Conservation (phyloP, 192 early-diverging fungal genomes). For the Backusella psychrophila region DNA sequence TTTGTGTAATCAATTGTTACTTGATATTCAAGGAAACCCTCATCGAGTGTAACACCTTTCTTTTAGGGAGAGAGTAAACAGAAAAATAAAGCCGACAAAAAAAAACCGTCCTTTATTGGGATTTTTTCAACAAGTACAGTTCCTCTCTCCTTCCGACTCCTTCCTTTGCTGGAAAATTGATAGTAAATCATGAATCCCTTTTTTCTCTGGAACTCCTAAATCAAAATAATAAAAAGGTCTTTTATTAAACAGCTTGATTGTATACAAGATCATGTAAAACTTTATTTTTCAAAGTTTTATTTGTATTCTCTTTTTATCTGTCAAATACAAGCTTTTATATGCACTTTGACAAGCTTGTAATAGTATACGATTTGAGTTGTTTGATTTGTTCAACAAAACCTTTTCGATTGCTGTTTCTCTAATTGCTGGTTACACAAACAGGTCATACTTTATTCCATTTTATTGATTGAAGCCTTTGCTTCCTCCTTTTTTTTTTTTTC, state of each 20-base stretch:
- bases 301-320: not conserved
- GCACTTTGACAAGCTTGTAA: not conserved
- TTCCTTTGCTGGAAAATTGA: not conserved
- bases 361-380: not conserved
- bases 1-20: not conserved
- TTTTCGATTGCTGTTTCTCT: not conserved
- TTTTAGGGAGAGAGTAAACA: not conserved
- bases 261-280: not conserved
- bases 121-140: not conserved
- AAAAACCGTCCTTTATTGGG: not conserved
- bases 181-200: not conserved
- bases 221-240: not conserved
- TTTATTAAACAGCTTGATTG: not conserved
- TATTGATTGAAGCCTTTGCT: not conserved
- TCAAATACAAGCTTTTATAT: not conserved
- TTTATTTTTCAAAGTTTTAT: too few species aligned
- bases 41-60: not conserved
- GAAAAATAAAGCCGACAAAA: not conserved
- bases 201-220: not conserved
- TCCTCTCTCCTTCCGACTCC: too few species aligned
- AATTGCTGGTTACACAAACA: not conserved
- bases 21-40: not conserved
- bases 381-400: not conserved
- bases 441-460: not conserved
- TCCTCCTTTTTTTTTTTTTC: not conserved